Percentiles rank a stretch among this genome's conserved stretches.
phyloP scores from a whole-genome alignment of 2,329 filamentous ascomycete genomes.

The Aspergillus chevalieri region DNA sequence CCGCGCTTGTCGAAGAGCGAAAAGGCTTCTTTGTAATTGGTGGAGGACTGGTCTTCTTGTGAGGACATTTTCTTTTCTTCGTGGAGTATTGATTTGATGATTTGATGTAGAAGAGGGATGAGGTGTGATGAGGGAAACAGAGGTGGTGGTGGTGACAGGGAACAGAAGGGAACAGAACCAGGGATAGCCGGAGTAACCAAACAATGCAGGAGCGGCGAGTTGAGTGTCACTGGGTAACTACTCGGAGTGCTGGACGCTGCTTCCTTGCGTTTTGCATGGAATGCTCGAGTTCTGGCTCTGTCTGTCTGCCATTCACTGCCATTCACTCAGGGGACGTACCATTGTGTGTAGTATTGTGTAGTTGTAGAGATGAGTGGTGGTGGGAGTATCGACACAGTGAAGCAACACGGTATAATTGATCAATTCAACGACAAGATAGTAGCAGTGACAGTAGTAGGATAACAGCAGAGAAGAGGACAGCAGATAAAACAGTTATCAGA shows the following conservation, averaged over 20 bases:
- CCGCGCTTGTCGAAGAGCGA: conserved; percentile 99
- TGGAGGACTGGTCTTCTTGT: conserved; percentile 55
- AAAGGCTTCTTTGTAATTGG: conserved; percentile 99
- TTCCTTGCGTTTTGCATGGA: not conserved
- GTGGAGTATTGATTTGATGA: not conserved
- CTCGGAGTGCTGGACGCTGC: no score
- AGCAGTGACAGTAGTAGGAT: no score
- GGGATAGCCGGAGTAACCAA: not conserved
- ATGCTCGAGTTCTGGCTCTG: not conserved
- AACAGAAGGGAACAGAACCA: not conserved
- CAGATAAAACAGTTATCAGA: no score
- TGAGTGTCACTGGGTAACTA: no score
- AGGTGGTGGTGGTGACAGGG: not conserved
- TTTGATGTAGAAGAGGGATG: not conserved
- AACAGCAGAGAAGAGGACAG: no score
- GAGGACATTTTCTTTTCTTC: conserved; percentile 21
- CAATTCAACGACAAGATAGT: no score
- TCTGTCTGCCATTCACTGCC: not conserved
- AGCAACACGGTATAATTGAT: not conserved
- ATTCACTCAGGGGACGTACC: not conserved
- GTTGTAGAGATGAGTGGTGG: no score
- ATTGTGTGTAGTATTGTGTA: not conserved
- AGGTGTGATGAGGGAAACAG: not conserved
- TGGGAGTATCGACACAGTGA: not conserved
- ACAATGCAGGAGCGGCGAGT: no score